Evolutionary conservation across 2,329 filamentous ascomycete genomes (phyloP), one percentile per base, ranked within the genome.

Genomic region (Talaromyces sp.): DNA sequence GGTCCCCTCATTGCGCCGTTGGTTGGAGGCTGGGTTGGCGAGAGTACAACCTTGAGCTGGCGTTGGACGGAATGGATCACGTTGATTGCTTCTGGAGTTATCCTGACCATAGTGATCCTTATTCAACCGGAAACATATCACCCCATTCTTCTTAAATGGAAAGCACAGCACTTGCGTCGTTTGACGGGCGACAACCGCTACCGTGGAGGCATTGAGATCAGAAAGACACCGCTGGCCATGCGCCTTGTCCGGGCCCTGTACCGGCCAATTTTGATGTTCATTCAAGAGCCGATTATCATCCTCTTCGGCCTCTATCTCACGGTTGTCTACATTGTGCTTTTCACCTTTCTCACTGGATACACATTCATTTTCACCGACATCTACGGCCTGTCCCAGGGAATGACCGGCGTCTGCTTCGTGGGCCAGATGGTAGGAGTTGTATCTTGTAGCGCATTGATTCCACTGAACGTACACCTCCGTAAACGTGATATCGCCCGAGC

Each of bases 41-140:
- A 75, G 51, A 68, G 67, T 58, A 63, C 67, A 0, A 32, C 65
- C 4, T 64, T 80, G 17, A 72, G 70, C 32, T 81, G 80, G 80
- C 75, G 79, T 21, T 82, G 78, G 75, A 70, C 72, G 0, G 76
- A 79, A 62, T 81, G 79, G 79, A 70, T 76, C 1, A 75, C 73
- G 0, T 63, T 78, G 7, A 74, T 79, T 27, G 68, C 75, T 14
- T 72, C 72, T 10, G 72, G 65, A 1, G 57, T 72, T 0, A 62
- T 74, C 1, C 68, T 79, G 32, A 11, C 66, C 8, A 31, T 73
- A 10, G 69, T 77, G 1, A 60, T 82, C 2, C 62, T 81, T 3
- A 77, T 80, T 62, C 72, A 80, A 6, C 81, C 80, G 2, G 81
- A 83, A 67, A 83, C 80, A 0, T 83, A 81, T 64, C 70, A 77